Conservation (phyloP, 2,329 filamentous ascomycete genomes). For the Talaromyces verruculosus region DNA sequence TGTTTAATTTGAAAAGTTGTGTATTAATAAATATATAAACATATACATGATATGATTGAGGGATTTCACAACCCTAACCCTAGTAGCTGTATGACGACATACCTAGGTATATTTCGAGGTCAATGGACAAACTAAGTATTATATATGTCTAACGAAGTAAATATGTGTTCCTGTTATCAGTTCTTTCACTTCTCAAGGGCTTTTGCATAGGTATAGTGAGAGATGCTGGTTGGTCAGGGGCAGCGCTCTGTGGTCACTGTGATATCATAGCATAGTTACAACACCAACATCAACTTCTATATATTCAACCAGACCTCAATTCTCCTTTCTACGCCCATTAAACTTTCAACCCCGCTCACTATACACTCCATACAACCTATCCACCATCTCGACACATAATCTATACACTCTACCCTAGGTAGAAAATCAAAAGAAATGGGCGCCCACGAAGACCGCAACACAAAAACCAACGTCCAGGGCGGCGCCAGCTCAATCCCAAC, state of each 20-base stretch:
- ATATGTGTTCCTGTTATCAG: background rate
- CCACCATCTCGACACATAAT: background rate
- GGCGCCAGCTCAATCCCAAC: constrained; percentile 20
- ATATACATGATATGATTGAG: background rate
- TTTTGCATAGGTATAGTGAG: too few relatives aligned
- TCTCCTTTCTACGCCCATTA: background rate
- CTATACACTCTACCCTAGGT: background rate
- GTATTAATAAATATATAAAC: background rate
- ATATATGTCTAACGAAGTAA: background rate
- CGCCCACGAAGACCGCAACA: constrained; percentile 18
- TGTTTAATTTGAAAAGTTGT: background rate
- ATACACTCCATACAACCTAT: background rate
- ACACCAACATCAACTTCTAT: background rate
- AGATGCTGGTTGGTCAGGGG: constrained; percentile 12
- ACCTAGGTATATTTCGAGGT: background rate
- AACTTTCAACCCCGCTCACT: too few relatives aligned
- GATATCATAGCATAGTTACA: constrained; percentile 13
- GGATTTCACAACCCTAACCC: background rate
- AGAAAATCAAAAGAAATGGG: background rate
- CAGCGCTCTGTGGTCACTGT: constrained; percentile 5
- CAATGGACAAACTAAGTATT: background rate
- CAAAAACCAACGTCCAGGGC: constrained; percentile 15
- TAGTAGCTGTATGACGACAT: background rate
- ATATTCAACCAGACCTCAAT: background rate
- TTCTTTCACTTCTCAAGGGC: background rate